Evolutionary conservation across 208 protist species (phyloP).

Genomic region (Trypanosoma theileri): DNA sequence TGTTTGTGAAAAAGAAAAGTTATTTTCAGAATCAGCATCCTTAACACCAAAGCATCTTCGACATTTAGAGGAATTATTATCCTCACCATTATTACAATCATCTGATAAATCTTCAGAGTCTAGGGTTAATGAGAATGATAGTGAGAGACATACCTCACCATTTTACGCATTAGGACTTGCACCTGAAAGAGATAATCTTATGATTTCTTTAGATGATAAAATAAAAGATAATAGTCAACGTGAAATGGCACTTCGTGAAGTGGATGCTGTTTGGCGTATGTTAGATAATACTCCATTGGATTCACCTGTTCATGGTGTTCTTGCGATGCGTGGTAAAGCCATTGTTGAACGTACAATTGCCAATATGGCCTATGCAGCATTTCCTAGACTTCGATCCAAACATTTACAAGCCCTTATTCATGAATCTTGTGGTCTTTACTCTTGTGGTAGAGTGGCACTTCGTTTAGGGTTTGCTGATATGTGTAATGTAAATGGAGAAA

Average conservation of each 20-base stretch:
- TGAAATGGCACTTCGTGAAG: slow-evolving; percentile 36
- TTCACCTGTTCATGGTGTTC: slow-evolving; percentile 78
- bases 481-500: slow-evolving; percentile 62
- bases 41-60: slow-evolving; percentile 28
- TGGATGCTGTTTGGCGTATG: slow-evolving; percentile 75
- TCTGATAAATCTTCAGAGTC: not conserved
- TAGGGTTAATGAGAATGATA: not conserved
- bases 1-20: slow-evolving; percentile 43
- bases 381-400: slow-evolving; percentile 80
- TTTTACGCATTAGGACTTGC: slow-evolving; percentile 35
- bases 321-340: slow-evolving; percentile 69
- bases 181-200: slow-evolving; percentile 10
- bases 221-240: not conserved
- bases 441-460: slow-evolving; percentile 59
- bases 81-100: not conserved
- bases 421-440: slow-evolving; percentile 72
- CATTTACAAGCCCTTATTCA: slow-evolving; percentile 81
- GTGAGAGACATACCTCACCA: slow-evolving; percentile 3
- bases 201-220: not conserved
- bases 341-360: slow-evolving; percentile 59
- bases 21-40: slow-evolving; percentile 31
- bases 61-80: slow-evolving; percentile 20
- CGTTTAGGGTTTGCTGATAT: slow-evolving; percentile 77
- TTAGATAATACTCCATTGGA: slow-evolving; percentile 78
- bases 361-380: slow-evolving; percentile 41